Percentiles rank a stretch among this genome's conserved stretches.
Evolutionary conservation across 106 monocot species (phyloP).

Genomic region (Phalaenopsis equestris): DNA sequence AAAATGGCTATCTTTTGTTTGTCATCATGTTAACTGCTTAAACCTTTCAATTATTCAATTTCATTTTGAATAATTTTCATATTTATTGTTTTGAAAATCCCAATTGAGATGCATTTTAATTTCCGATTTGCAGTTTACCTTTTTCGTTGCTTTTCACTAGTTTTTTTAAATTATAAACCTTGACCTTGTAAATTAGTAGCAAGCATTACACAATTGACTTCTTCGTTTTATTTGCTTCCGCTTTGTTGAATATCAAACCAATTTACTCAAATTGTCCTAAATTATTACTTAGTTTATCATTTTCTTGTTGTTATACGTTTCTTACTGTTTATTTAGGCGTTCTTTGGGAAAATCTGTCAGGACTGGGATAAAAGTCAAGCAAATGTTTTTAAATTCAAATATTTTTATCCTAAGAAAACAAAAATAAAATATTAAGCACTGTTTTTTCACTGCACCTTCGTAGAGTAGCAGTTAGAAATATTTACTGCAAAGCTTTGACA

Average conservation of each 20-base stretch:
- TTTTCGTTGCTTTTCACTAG: background rate
- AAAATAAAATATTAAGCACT: background rate
- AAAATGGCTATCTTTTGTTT: background rate
- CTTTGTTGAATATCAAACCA: background rate
- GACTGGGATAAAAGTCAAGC: background rate
- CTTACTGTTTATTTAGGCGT: background rate
- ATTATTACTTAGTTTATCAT: background rate
- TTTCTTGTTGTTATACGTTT: background rate
- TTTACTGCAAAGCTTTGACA: background rate
- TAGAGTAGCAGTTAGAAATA: background rate
- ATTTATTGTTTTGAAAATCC: background rate
- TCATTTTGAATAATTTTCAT: background rate
- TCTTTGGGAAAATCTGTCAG: background rate
- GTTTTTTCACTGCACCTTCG: background rate
- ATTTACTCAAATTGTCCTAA: background rate
- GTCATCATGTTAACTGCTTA: background rate
- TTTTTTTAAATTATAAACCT: background rate
- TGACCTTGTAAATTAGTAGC: background rate
- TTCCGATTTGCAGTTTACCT: background rate
- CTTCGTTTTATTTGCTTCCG: background rate
- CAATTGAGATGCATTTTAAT: background rate
- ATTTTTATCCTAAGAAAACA: background rate
- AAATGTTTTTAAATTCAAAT: background rate
- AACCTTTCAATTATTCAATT: background rate
- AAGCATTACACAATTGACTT: background rate